These are phyloP conservation scores for Tricholoma flavovirens DNA, from an alignment of 768 basidiomycete species.

Conservation along the genomic window DNA sequence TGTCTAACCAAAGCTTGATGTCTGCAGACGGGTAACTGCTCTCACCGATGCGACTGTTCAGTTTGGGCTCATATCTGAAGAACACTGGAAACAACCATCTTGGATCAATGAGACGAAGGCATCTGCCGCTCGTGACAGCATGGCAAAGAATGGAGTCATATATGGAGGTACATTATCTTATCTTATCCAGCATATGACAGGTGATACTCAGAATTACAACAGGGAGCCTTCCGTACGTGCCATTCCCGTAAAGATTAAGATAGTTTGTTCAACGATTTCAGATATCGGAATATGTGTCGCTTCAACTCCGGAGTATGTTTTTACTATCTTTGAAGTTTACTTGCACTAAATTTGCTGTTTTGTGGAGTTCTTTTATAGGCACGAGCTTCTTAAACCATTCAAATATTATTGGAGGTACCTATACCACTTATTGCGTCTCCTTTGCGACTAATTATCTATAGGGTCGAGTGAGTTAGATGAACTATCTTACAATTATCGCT, in stretches of 20 bases:
- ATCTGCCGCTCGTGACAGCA: conserved; percentile 52
- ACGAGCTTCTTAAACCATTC: conserved; percentile 72
- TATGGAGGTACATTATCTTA: conserved; percentile 48
- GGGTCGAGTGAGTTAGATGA: conserved; percentile 38
- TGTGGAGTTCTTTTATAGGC: conserved; percentile 76
- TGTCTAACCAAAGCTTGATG: neutral
- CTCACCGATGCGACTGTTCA: conserved; percentile 60
- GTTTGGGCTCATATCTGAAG: conserved; percentile 73
- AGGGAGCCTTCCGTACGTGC: conserved; percentile 74
- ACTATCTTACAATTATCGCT: conserved; percentile 2
- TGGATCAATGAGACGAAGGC: conserved; percentile 79
- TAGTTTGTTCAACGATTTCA: conserved; percentile 12
- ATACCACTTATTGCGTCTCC: neutral
- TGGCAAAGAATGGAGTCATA: conserved; percentile 63
- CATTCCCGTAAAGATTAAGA: neutral
- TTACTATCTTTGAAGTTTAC: neutral
- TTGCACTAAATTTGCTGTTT: neutral
- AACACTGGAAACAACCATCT: conserved; percentile 77
- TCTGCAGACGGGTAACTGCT: conserved; percentile 42
- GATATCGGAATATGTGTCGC: conserved; percentile 95
- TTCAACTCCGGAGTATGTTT: conserved; percentile 86
- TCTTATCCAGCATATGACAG: neutral
- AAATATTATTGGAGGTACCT: conserved; percentile 78
- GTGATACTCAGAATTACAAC: conserved; percentile 7
- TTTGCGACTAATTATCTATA: conserved; percentile 11